Conservation (phyloP, 2,329 filamentous ascomycete species). For the Rachicladosporium sp. region DNA sequence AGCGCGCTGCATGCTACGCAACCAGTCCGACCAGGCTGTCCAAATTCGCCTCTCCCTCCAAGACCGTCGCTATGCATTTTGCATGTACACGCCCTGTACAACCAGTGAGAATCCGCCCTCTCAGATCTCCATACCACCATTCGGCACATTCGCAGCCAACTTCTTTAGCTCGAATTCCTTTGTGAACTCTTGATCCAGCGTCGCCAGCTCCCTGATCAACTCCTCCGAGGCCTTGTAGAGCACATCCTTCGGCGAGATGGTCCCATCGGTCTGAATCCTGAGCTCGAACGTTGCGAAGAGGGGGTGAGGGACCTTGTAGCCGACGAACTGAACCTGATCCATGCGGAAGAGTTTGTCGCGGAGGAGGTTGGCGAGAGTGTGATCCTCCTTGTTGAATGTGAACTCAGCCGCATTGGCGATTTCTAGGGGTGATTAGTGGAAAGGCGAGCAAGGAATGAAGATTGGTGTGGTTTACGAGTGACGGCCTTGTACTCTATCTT, state of each 20-base stretch:
- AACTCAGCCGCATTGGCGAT: conserved; percentile 91
- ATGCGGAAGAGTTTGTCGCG: conserved; percentile 75
- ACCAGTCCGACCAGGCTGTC: too few species aligned
- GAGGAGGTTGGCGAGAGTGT: conserved; percentile 86
- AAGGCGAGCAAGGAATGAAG: background rate
- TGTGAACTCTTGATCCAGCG: conserved; percentile 76
- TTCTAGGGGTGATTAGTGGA: conserved; percentile 3
- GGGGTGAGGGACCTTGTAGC: conserved; percentile 58
- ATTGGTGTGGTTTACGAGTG: conserved; percentile 53
- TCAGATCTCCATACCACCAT: conserved; percentile 14
- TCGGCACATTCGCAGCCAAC: conserved; percentile 42
- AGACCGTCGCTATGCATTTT: conserved; percentile 1
- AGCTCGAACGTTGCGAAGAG: conserved; percentile 47
- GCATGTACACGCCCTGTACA: conserved; percentile 12
- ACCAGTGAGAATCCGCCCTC: background rate
- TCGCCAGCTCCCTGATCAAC: conserved; percentile 67
- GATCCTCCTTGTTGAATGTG: conserved; percentile 90
- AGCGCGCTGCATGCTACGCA: too few species aligned
- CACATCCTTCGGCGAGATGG: conserved; percentile 77
- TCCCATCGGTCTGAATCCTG: conserved; percentile 84
- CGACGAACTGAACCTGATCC: conserved; percentile 75
- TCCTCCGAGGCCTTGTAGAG: conserved; percentile 70
- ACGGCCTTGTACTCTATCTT: conserved; percentile 84
- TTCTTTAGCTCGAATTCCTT: conserved; percentile 84
- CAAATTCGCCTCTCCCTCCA: background rate